These are phyloP conservation scores for Huiozyma naganishii DNA, from an alignment of 805 yeast genomes.

Conservation along the genomic window DNA sequence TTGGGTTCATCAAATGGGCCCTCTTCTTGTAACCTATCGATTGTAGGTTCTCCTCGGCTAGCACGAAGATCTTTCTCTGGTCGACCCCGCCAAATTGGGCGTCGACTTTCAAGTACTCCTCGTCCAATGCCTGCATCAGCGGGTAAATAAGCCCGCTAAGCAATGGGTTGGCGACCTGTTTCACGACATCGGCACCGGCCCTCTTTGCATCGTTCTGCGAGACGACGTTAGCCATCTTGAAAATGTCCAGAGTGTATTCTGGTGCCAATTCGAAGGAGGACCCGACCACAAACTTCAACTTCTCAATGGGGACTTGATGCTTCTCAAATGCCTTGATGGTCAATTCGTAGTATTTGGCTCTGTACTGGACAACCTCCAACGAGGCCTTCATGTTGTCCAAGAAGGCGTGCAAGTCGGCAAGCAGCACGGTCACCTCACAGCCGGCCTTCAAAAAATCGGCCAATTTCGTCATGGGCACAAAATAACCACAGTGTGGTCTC, in stretches of 20 bases:
- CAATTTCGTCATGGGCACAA: constrained; percentile 93
- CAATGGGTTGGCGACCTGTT: constrained; percentile 90
- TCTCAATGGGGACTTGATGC: constrained; percentile 91
- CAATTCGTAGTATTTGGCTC: constrained; percentile 83
- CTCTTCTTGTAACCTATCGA: constrained; percentile 88
- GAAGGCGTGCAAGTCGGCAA: constrained; percentile 95
- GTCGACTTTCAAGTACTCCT: constrained; percentile 77
- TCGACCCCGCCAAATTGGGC: constrained; percentile 98
- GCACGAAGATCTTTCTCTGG: constrained; percentile 92
- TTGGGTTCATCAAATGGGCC: constrained; percentile 96
- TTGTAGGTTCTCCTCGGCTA: constrained; percentile 90
- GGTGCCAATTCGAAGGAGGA: constrained; percentile 76
- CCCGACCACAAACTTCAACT: constrained; percentile 73
- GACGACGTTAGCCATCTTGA: constrained; percentile 72
- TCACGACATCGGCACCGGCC: constrained; percentile 99
- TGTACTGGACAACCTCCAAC: constrained; percentile 74
- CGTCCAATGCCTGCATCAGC: constrained; percentile 97
- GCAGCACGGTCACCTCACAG: constrained; percentile 79
- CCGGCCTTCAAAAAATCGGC: constrained; percentile 95
- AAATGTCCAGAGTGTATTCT: constrained; percentile 80
- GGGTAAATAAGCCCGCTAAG: constrained; percentile 93
- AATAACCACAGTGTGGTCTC: constrained; percentile 96
- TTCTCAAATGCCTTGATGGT: constrained; percentile 79
- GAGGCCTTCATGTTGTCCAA: constrained; percentile 98
- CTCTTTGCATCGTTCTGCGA: constrained; percentile 95